Percentiles rank a stretch among this genome's conserved stretches.
These are phyloP conservation scores for Zanthoxylum bungeanum DNA, from an alignment of 345 rosid genomes.

Conservation along the genomic window DNA sequence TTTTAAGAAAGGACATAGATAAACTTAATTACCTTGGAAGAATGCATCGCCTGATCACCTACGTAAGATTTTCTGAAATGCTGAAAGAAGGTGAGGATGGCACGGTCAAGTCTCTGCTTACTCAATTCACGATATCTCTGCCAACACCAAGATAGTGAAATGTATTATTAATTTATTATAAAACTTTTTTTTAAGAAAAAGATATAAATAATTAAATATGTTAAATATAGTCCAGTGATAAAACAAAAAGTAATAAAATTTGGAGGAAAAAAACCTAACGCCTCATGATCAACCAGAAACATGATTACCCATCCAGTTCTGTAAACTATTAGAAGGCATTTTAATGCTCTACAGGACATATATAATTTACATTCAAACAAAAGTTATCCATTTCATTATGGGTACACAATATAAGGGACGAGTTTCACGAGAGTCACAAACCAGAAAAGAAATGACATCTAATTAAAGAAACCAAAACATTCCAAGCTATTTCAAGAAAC, in stretches of 20 bases:
- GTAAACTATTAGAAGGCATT: not conserved
- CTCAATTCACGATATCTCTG: conserved; percentile 93
- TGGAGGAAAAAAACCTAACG: not conserved
- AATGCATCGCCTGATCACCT: conserved; percentile 99
- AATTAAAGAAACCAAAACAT: not conserved
- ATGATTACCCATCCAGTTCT: not conserved
- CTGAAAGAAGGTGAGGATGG: conserved; percentile 96
- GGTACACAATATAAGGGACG: not conserved
- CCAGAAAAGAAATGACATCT: not conserved
- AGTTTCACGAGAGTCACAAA: not conserved
- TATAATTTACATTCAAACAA: not conserved
- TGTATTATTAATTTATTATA: not conserved
- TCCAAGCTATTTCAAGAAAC: not conserved
- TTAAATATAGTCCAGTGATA: not conserved
- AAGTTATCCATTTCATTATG: not conserved
- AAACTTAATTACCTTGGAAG: conserved; percentile 73
- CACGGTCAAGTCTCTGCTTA: conserved; percentile 97
- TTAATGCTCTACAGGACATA: not conserved
- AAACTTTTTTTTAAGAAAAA: not conserved
- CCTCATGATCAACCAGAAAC: not conserved
- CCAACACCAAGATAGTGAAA: conserved; percentile 16
- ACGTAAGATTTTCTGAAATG: conserved; percentile 96
- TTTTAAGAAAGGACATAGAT: not conserved
- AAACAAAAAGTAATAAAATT: not conserved
- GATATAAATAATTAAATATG: not conserved